A percentile compares a stretch with the other conserved stretches of the same genome.
These are phyloP conservation scores for Malus fusca DNA, from an alignment of 306 rosid genomes.

Conservation along the genomic window DNA sequence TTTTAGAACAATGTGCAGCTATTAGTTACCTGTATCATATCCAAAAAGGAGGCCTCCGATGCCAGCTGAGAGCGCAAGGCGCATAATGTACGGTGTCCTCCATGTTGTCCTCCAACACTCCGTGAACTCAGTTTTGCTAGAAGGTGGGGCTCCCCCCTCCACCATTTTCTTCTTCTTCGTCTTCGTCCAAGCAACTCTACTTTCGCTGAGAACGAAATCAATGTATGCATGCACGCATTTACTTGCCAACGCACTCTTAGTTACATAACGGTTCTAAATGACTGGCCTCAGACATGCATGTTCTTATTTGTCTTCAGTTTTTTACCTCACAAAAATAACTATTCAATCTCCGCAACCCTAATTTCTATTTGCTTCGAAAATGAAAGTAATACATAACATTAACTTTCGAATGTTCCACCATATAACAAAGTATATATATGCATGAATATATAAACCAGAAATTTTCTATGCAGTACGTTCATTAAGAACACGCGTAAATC, in stretches of 20 bases:
- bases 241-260: background rate
- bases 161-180: constrained; percentile 9
- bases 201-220: too few species aligned
- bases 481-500: too few species aligned
- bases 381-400: background rate
- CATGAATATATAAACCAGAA: too few species aligned
- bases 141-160: constrained; percentile 33
- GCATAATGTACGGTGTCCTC: constrained; percentile 64
- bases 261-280: background rate
- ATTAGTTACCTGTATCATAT: constrained; percentile 57
- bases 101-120: constrained; percentile 55
- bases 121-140: constrained; percentile 38
- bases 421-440: too few species aligned
- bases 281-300: background rate
- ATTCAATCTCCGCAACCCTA: background rate
- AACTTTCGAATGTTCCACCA: background rate
- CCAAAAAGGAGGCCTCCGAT: constrained; percentile 82
- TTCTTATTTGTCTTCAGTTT: background rate
- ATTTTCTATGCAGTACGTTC: too few species aligned
- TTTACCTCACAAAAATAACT: background rate
- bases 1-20: too few species aligned
- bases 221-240: background rate
- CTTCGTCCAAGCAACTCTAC: background rate
- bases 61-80: constrained; percentile 77
- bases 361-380: background rate